Base-by-base conservation (phyloP, 106 monocot species). In the Dendrobium nobile region DNA sequence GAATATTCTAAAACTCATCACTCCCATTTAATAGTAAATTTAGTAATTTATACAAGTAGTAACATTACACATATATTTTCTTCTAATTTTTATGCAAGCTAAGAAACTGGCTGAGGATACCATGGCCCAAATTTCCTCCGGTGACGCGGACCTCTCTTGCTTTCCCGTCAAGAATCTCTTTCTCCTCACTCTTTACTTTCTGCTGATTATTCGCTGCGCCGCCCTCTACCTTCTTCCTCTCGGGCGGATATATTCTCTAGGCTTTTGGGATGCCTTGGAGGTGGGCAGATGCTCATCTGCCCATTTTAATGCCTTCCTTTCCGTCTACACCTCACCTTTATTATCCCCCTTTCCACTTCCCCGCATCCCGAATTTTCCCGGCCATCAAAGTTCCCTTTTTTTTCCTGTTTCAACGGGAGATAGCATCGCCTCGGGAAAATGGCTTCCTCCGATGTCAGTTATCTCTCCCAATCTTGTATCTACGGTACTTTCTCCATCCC, bases 241-340 rank as follows among this genome's bases (percentile, higher is more conserved):
- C 40, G 13, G 54, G 22, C 42, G 58, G 44, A 87, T 73, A 82
- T 88, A 77, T 82, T 88, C 84, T 88, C 72, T 79, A 16, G 59
- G 44, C 85, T 88, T 88, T 88, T 77, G 27, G 61, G 88, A 88
- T 85, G 89, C 86, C 70, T 82, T 42, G 70, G 78, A 33, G 74
- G 51, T 75, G 81, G 40, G 47, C 78, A 51, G 75, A 72, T 77
- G 77, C 82, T 82, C 78, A 41, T 58, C 58, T 45, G 28, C 77
- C 78, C 78, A 74, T 82, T 81, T 77, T 74, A 19, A 82, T 82
- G 61, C 73, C 78, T 79, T 73, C 79, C 85, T 86, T 86, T 86
- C 79, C 54, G 18, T 72, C 82, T 55, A 75, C 84, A 70, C 77
- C 80, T 84, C 81, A 47, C 76, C 79, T 79, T 83, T 80, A 37